Percentiles rank a stretch among this genome's conserved stretches.
phyloP scores from a whole-genome alignment of 768 basidiomycete species.

The Gloeophyllum trabeum region DNA sequence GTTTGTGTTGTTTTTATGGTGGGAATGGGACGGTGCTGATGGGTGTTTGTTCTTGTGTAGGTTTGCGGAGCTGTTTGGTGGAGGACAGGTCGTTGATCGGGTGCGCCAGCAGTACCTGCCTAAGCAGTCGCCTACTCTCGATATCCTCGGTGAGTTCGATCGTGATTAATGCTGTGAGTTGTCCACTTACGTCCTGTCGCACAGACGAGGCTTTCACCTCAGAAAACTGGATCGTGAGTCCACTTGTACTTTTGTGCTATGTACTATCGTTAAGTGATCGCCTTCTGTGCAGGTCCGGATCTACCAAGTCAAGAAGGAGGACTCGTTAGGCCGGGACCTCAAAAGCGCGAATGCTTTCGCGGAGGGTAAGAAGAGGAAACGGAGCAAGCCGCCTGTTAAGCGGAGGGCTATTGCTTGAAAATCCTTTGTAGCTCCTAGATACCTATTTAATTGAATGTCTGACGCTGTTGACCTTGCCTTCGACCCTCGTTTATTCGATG shows the following conservation, averaged over 20 bases:
- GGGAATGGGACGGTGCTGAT: neutral
- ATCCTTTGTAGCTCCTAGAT: neutral
- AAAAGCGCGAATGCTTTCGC: conserved; percentile 81
- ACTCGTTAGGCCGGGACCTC: conserved; percentile 79
- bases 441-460: neutral
- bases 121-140: conserved; percentile 63
- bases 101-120: conserved; percentile 86
- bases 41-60: conserved; percentile 22
- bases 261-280: neutral
- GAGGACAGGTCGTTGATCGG: conserved; percentile 63
- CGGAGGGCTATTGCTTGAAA: conserved; percentile 28
- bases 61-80: conserved; percentile 82
- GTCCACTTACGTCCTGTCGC: conserved; percentile 2
- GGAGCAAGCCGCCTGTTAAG: conserved; percentile 53
- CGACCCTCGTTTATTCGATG: neutral
- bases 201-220: conserved; percentile 96
- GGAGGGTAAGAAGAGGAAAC: conserved; percentile 84
- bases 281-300: conserved; percentile 58
- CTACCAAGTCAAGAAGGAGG: conserved; percentile 91
- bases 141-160: conserved; percentile 65
- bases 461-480: neutral
- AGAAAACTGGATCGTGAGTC: conserved; percentile 95
- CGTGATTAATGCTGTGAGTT: neutral
- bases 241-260: neutral
- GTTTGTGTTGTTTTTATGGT: conserved; percentile 26